These are phyloP conservation scores for Hygrocybe punicea DNA, from an alignment of 768 basidiomycete species.

Conservation along the genomic window DNA sequence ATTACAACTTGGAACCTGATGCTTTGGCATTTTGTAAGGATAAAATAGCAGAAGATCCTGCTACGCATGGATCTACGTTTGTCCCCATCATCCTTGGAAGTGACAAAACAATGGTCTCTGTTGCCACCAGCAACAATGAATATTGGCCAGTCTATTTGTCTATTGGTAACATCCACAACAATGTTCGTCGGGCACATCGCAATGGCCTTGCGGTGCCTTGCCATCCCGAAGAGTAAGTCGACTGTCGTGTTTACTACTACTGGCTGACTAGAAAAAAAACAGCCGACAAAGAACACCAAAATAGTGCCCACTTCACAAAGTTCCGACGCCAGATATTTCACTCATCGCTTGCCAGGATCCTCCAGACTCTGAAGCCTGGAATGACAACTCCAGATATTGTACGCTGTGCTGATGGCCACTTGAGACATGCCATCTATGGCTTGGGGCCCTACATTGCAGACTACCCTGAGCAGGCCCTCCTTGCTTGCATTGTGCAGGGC, in stretches of 20 bases:
- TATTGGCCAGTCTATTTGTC: conserved; percentile 37
- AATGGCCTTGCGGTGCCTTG: conserved; percentile 24
- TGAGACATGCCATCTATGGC: conserved; percentile 25
- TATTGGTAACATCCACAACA: conserved; percentile 33
- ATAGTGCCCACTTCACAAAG: conserved; percentile 19
- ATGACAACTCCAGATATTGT: conserved; percentile 29
- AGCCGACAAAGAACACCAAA: conserved; percentile 7
- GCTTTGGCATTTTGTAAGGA: conserved; percentile 1
- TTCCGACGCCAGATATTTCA: conserved; percentile 34
- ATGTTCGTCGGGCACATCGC: conserved; percentile 29
- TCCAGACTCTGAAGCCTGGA: conserved; percentile 15
- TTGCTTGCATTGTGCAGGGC: conserved; percentile 31
- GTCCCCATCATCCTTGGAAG: conserved; percentile 36
- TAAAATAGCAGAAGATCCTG: conserved; percentile 6
- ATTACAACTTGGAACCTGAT: not conserved
- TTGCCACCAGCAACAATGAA: conserved; percentile 36
- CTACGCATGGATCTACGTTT: conserved; percentile 28
- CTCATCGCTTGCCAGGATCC: conserved; percentile 21
- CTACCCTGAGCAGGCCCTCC: conserved; percentile 37
- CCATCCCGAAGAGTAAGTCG: conserved; percentile 28
- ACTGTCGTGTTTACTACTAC: not conserved
- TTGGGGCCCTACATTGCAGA: conserved; percentile 40
- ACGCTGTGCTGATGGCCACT: conserved; percentile 31
- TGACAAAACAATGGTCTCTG: conserved; percentile 39
- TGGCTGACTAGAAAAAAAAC: too few relatives aligned